Conservation (phyloP, 257 asterid species). For the Cynanchum wilfordii region DNA sequence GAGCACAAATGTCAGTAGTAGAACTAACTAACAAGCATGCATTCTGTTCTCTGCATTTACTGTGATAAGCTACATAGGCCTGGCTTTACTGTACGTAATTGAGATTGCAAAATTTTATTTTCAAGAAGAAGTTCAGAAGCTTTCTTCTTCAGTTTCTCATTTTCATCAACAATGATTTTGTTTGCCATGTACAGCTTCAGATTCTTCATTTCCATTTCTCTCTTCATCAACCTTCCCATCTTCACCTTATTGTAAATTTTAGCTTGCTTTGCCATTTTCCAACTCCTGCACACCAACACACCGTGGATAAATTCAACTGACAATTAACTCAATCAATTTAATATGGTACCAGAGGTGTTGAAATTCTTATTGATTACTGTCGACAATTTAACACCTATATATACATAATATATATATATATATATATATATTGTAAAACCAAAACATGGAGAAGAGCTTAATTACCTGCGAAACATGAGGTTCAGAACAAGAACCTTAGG, state of each 20-base stretch:
- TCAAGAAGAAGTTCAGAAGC: slow-evolving; percentile 35
- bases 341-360: too few relatives aligned
- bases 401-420: too few relatives aligned
- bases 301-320: too few relatives aligned
- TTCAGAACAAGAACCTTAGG: slow-evolving; percentile 8
- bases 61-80: too few relatives aligned
- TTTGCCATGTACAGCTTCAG: slow-evolving; percentile 33
- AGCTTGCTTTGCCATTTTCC: slow-evolving; percentile 16
- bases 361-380: too few relatives aligned
- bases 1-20: too few relatives aligned
- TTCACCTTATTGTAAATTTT: slow-evolving; percentile 7
- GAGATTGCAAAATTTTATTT: slow-evolving; percentile 24
- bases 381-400: too few relatives aligned
- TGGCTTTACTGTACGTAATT: slow-evolving; percentile 13
- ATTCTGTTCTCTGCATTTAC: too few relatives aligned
- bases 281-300: slow-evolving; percentile 5
- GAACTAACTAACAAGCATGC: too few relatives aligned
- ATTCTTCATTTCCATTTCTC: slow-evolving; percentile 28
- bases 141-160: slow-evolving; percentile 25
- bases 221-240: slow-evolving; percentile 24
- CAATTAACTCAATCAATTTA: too few relatives aligned
- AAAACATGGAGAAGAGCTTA: too few relatives aligned
- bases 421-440: neutral
- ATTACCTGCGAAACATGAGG: slow-evolving; percentile 10
- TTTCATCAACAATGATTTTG: slow-evolving; percentile 34